Conservation (phyloP, 2,329 filamentous ascomycete genomes). For the Gyromitra esculenta region DNA sequence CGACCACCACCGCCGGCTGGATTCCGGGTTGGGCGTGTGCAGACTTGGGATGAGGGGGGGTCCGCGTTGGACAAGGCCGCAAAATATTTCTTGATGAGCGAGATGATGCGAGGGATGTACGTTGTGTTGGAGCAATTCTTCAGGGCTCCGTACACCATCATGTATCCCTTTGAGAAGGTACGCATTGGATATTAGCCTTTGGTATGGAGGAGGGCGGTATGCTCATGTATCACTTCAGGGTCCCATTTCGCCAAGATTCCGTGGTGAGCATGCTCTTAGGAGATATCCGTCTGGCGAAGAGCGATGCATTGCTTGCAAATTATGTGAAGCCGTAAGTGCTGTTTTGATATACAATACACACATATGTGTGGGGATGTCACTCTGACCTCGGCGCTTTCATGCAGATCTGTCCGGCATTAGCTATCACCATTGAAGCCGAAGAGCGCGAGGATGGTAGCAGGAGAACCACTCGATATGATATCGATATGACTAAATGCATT, state of each 20-base stretch:
- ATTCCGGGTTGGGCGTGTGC: conserved; percentile 76
- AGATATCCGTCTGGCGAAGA: conserved; percentile 98
- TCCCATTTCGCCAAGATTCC: conserved; percentile 96
- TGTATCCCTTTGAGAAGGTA: conserved; percentile 97
- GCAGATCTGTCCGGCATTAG: conserved; percentile 93
- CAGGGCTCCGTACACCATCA: conserved; percentile 98
- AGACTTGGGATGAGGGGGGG: conserved; percentile 80
- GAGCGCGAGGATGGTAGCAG: conserved; percentile 95
- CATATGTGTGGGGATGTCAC: background rate
- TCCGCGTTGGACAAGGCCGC: conserved; percentile 82
- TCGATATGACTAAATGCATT: conserved; percentile 99
- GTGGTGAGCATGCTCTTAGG: conserved; percentile 95
- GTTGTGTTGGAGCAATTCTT: conserved; percentile 98
- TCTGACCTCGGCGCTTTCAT: conserved; percentile 45
- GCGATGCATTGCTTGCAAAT: conserved; percentile 99
- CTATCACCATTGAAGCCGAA: conserved; percentile 98
- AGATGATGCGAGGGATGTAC: conserved; percentile 98
- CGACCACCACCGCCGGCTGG: conserved; percentile 79
- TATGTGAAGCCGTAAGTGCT: conserved; percentile 83
- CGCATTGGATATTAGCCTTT: conserved; percentile 45
- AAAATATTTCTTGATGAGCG: conserved; percentile 93
- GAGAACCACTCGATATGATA: conserved; percentile 96
- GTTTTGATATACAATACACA: background rate
- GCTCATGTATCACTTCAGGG: conserved; percentile 65
- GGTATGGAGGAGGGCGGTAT: background rate